phyloP scores from a whole-genome alignment of 2,329 filamentous ascomycete species.

The Aureobasidium melanogenum region DNA sequence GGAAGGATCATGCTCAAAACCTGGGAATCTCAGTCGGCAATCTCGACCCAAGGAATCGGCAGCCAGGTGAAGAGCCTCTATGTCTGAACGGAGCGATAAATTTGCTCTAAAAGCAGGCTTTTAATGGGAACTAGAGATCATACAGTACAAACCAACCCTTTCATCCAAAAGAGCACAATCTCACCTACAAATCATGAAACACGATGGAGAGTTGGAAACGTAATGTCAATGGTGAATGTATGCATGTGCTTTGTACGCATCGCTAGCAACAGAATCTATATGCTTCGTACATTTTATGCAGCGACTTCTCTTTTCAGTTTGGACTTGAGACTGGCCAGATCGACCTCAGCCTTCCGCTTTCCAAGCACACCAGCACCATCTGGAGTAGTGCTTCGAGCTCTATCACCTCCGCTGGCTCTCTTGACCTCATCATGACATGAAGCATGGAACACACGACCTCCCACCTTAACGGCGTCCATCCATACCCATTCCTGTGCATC shows the following conservation, averaged over 20 bases:
- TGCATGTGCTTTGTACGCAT: neutral
- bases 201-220: no score
- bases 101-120: no score
- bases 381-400: constrained; percentile 26
- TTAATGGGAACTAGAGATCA: no score
- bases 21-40: no score
- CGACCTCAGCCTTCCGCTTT: constrained; percentile 26
- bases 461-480: constrained; percentile 76
- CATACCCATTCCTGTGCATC: constrained; percentile 96
- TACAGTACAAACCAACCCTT: no score
- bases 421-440: constrained; percentile 68
- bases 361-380: constrained; percentile 21
- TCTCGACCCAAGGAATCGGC: no score
- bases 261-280: neutral
- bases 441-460: constrained; percentile 75
- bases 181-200: no score
- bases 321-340: neutral
- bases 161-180: no score
- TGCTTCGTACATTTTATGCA: neutral
- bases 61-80: no score
- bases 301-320: constrained; percentile 10
- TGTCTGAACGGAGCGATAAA: no score
- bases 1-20: no score
- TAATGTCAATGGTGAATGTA: neutral
- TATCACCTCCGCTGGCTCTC: constrained; percentile 15